These are phyloP conservation scores for Iris macrosiphon DNA, from an alignment of 106 monocot genomes.

Conservation along the genomic window DNA sequence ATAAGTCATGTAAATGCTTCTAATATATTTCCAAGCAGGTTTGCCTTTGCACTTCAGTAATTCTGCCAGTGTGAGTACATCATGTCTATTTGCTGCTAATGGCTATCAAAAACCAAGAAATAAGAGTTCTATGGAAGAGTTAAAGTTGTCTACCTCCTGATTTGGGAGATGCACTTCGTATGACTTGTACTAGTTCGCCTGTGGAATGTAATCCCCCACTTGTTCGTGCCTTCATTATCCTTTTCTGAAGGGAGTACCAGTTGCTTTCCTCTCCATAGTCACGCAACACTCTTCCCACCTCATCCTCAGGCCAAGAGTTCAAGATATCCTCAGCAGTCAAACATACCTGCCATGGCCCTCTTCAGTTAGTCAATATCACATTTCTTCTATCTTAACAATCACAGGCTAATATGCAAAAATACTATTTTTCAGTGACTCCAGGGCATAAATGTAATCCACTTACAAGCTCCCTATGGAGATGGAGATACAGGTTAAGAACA, in stretches of 20 bases:
- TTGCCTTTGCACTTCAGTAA: no score
- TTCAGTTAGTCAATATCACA: neutral
- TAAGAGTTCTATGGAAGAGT: neutral
- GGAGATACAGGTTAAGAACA: no score
- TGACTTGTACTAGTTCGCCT: conserved; percentile 55
- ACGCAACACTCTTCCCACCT: conserved; percentile 71
- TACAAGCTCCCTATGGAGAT: no score
- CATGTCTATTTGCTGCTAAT: no score
- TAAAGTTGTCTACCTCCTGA: conserved; percentile 37
- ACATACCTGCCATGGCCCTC: conserved; percentile 46
- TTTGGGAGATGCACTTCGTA: conserved; percentile 30
- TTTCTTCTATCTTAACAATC: no score
- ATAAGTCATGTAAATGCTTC: no score
- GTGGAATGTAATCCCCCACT: conserved; percentile 69
- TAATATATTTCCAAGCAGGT: no score
- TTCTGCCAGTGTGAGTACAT: no score
- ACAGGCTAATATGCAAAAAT: no score
- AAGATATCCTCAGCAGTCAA: conserved; percentile 85
- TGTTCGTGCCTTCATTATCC: conserved; percentile 58
- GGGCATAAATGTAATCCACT: no score
- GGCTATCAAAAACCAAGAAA: no score
- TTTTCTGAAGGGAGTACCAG: conserved; percentile 62
- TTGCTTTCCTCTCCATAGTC: conserved; percentile 98
- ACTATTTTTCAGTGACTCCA: no score
- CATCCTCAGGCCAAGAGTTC: conserved; percentile 89